Evolutionary conservation across 768 basidiomycete species (phyloP).

Genomic region (Hericium alpestre): DNA sequence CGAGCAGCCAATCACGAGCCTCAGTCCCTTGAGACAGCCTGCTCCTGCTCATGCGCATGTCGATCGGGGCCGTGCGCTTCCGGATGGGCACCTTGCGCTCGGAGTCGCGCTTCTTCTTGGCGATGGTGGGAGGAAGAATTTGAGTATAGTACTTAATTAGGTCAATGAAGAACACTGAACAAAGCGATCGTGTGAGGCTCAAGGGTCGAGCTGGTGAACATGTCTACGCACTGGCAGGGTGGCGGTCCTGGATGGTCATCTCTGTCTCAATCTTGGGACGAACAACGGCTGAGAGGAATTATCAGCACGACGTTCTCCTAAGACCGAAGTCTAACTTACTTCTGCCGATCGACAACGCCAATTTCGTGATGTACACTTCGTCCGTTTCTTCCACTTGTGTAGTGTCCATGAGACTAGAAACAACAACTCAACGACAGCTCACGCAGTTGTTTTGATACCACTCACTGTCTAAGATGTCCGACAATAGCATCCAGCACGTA

Average conservation of each 20-base stretch:
- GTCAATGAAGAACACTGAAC: conserved; percentile 72
- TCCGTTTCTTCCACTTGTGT: conserved; percentile 63
- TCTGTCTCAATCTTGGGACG: conserved; percentile 76
- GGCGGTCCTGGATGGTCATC: conserved; percentile 83
- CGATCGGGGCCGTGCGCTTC: conserved; percentile 79
- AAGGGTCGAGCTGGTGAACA: neutral
- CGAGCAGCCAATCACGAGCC: conserved; percentile 57
- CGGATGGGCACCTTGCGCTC: conserved; percentile 75
- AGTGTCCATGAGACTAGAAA: conserved; percentile 51
- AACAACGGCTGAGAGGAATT: conserved; percentile 47
- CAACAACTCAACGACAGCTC: conserved; percentile 1
- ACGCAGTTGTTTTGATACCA: neutral
- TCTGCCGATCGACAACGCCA: conserved; percentile 79
- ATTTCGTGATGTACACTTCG: conserved; percentile 77
- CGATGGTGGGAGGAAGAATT: conserved; percentile 72
- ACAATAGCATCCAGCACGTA: conserved; percentile 71
- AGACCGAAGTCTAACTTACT: conserved; percentile 36
- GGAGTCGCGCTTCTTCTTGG: conserved; percentile 78
- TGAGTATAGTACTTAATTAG: conserved; percentile 64
- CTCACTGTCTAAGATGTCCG: conserved; percentile 60
- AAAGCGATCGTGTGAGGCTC: neutral
- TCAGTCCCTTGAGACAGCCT: conserved; percentile 65
- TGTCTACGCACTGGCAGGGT: conserved; percentile 54
- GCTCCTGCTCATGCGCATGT: conserved; percentile 79
- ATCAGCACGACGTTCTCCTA: neutral